Evolutionary conservation across 1,284 basidiomycete species (phyloP), one percentile per base, ranked within the genome.

Genomic region (Trametes polyzona): DNA sequence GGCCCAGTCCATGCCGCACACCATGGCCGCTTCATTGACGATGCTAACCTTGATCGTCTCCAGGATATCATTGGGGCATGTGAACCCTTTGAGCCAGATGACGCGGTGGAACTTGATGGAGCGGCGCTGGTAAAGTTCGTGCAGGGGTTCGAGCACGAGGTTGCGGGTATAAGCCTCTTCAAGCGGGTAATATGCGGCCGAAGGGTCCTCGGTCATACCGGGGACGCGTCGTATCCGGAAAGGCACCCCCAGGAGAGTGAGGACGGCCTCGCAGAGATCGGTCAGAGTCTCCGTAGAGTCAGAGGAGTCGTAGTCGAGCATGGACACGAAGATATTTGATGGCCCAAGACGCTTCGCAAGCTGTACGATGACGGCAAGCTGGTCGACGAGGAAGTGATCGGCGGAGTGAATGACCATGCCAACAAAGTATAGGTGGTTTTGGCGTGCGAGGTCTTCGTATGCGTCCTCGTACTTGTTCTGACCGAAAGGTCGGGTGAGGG

Each of bases 1-100:
- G 23, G 94, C 95, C 95, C 95, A 98, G 71, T 98, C 95, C 95
- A 97, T 97, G 23, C 95, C 94, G 71, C 95, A 97, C 1, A 96
- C 93, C 93, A 98, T 94, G 1, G 93, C 92, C 0, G 95, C 95
- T 65, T 93, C 86, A 71, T 97, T 98, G 35, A 83, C 82, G 64
- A 91, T 82, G 70, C 90, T 93, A 57, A 97, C 89, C 61, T 94
- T 88, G 69, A 97, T 86, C 17, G 92, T 96, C 75, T 98, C 95
- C 52, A 98, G 78, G 44, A 98, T 94, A 72, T 98, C 95, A 68
- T 93, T 96, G 1, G 95, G 95, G 69, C 95, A 98, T 0, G 95
- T 97, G 73, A 98, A 98, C 0, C 95, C 95, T 70, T 97, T 98
- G 62, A 97, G 80, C 95, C 95, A 97, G 53, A 98, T 85, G 47